Evolutionary conservation across 768 basidiomycete species (phyloP), one percentile per base, ranked within the genome.

Genomic region (Tricholoma bakamatsutake): DNA sequence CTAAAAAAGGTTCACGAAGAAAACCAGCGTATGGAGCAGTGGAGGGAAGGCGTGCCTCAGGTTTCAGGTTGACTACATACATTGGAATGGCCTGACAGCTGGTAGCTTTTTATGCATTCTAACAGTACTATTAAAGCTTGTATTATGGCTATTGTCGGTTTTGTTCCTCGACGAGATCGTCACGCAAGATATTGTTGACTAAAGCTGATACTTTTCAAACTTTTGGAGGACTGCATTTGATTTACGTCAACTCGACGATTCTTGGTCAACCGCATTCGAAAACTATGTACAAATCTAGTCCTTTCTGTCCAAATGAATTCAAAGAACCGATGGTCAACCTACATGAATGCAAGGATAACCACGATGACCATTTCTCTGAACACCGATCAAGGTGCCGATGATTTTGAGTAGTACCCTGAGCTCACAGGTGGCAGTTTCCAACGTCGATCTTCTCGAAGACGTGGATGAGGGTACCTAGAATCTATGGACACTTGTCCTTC

Each of bases 341-440:
- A 7, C 71, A 76, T 61, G 76, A 77, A 49, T 76, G 75, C 53
- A 35, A 74, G 73, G 39, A 71, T 10, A 45, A 7, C 24, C 12
- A 7, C 1, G 24, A 45, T 27, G 24, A 45, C 28, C 43, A 45
- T 45, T 45, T 45, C 9, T 42, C 18, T 42, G 5, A 21, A 42
- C 3, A 18, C 1, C 40, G 66, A 34, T 46, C 70, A 9, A 62
- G 71, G 50, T 63, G 72, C 45, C 65, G 70, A 51, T 64, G 72
- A 57, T 70, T 71, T 54, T 45, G 56, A 13, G 54, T 64, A 21
- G 42, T 65, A 1, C 56, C 42, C 8, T n/a, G 40, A 59, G n/a
- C n/a, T n/a, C n/a, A n/a, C n/a, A 5, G 43, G 18, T 17, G 30
- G 54, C 30, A 53, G 40, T 24, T 47, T 35, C 45, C n/a, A n/a